Evolutionary conservation across 1,284 basidiomycete species (phyloP), one percentile per base, ranked within the genome.

Genomic region (Naganishia sp.): DNA sequence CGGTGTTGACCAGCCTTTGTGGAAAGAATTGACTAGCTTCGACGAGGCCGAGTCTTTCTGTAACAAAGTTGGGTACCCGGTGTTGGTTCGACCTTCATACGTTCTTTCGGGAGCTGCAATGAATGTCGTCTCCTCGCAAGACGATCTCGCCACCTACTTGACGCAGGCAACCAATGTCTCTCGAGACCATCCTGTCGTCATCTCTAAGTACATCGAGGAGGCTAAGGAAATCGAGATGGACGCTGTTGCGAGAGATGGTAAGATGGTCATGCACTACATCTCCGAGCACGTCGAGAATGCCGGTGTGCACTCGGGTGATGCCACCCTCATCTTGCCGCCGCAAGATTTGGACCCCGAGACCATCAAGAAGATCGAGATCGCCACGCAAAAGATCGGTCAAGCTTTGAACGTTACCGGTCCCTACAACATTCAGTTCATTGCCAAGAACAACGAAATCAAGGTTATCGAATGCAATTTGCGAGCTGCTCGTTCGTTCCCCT

Each of bases 181-280:
- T 64, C 88, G 94, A 66, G 95, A 98, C 63, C 90, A 98, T 77
- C 95, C 96, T 1, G 95, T 98, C 70, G 96, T 99, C 72, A 98
- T 98, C 80, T 92, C 92, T 71, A 98, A 98, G 81, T 99, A 97
- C 82, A 96, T 99, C 77, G 95, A 99, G 80, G 92, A 95, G 76
- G 95, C 95, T 53, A 98, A 99, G 84, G 96, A 99, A 82, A 99
- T 98, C 73, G 96, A 99, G 83, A 97, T 99, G 93, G 95, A 99
- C 77, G 95, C 96, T 28, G 88, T 99, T 50, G 96, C 96, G 60
- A 90, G 90, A 81, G 92, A 94, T 75, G 95, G 95, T 52, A 93
- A 96, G 84, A 88, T 98, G 86, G 84, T 98, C 78, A 97, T 98
- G 94, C 95, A 99, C 81, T 98, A 94, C 82, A 91, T 98, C 78